Base-by-base conservation (phyloP, 306 rosid species). In the Trifolium pratense region DNA sequence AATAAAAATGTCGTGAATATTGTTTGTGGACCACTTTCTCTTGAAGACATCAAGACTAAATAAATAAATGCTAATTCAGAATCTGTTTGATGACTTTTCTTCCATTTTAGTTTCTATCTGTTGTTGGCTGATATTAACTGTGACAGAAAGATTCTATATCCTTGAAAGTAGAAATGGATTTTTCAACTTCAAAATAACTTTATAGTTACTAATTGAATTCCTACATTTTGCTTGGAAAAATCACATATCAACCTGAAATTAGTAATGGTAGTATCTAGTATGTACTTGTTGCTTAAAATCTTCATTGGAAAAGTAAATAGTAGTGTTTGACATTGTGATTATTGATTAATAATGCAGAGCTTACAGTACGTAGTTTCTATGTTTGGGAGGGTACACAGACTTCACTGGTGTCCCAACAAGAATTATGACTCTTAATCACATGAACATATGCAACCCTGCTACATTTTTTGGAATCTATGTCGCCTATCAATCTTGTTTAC, bases 391-490 rank as follows among this genome's bases (percentile, higher is more conserved):
- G 97, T 37, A 76, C 92, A 70, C n/a, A n/a, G 97, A 94, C 76
- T 83, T 73, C 83, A 84, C 95, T 18, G 96, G 96, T 14, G 99
- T 94, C 9, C 80, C 81, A 71, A 89, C 99, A 78, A 94, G 84
- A 87, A 55, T 88, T n/a, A n/a, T n/a, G 76, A 91, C 99, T 40
- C 76, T 94, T 57, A 94, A 94, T 75, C 84, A 70, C 79, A 81
- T 94, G 75, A 88, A 49, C 61, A 86, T 94, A 4, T 90, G 85
- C 78, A 94, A 94, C 73, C 94, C 99, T 59, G 95, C 99, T 58
- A 84, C 97, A 6, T 80, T 89, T 59, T 94, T 91, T 75, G 99
- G 99, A 25, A 94, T 94, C 26, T 96, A 94, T 65, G 95, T 48
- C 89, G 3, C 86, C 93, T 37, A 73, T 89, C 82, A 83, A 75